Evolutionary conservation across 805 yeast genomes (phyloP), one percentile per base, ranked within the genome.

Genomic region (Teunomyces gatunensis): DNA sequence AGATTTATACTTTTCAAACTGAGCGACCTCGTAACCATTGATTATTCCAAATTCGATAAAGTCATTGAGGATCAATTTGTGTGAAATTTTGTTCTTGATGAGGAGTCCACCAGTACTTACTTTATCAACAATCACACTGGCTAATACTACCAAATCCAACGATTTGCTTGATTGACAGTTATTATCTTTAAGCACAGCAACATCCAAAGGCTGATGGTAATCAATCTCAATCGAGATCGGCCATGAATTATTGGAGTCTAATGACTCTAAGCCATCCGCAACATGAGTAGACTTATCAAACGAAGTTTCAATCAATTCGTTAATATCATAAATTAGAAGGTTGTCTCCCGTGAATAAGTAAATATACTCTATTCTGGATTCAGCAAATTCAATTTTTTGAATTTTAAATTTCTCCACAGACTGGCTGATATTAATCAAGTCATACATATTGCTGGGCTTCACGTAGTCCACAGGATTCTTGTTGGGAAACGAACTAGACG

Each of bases 41-140:
- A 58, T 46, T 46, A 80, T 64, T 50, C 77, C 79, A 52, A 73
- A 72, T 53, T 77, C 78, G 39, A 80, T 69, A 49, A 79, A 65
- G 49, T 75, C 70, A 50, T 71, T 69, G 33, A 80, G 56, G 39
- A 78, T 72, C 52, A 79, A 65, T 47, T 70, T 72, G 42, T 71
- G 71, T 21, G 70, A 71, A 3, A 68, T 54, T 17, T 58, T 57
- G 30, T 68, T 57, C 42, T 64, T 69, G 30, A 75, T 54, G 5
- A 69, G 46, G 30, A 71, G 59, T 6, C 57, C 55, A 20, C 63
- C 64, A 44, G 54, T 52, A 5, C 44, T 34, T 13, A 25, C 18
- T 46, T 61, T 68, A 44, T 58, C 58, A 2, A 61, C 45, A 0
- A 69, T 52, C 7, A 62, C 57, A 45, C 62, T 69, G 42, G 75